Evolutionary conservation across 495 filamentous ascomycete genomes (phyloP).

Genomic region (Penicillium steckii): DNA sequence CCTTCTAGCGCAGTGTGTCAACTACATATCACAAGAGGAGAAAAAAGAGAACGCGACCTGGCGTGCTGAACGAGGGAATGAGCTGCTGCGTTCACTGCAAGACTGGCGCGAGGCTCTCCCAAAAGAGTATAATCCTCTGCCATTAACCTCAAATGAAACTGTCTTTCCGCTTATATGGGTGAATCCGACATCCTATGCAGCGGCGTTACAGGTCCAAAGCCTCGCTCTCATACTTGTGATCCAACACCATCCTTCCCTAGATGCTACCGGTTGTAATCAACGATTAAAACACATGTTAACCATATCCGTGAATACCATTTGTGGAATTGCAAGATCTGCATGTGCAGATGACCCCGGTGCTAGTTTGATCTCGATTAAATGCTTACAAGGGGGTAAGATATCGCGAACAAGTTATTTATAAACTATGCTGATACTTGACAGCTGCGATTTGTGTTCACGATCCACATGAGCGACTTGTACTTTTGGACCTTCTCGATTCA

Average conservation of each 20-base stretch:
- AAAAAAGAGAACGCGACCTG: slow-evolving; percentile 7
- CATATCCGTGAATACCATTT: slow-evolving; percentile 20
- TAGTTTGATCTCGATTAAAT: slow-evolving; percentile 20
- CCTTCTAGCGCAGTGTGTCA: slow-evolving; percentile 17
- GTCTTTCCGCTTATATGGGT: slow-evolving; percentile 32
- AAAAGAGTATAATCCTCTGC: slow-evolving; percentile 22
- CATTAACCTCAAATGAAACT: slow-evolving; percentile 2
- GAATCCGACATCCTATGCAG: slow-evolving; percentile 26
- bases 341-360: slow-evolving; percentile 18
- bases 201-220: slow-evolving; percentile 28
- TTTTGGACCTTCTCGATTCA: slow-evolving; percentile 22
- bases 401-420: not conserved
- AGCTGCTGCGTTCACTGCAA: slow-evolving; percentile 21
- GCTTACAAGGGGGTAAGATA: slow-evolving; percentile 30
- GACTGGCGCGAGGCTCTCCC: slow-evolving; percentile 30
- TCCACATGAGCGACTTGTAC: slow-evolving; percentile 22
- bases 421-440: not conserved
- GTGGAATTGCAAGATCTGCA: slow-evolving; percentile 23
- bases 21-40: slow-evolving; percentile 19
- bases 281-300: slow-evolving; percentile 20
- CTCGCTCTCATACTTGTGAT: slow-evolving; percentile 27
- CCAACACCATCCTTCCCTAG: slow-evolving; percentile 27
- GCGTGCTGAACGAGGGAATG: slow-evolving; percentile 18
- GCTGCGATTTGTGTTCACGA: slow-evolving; percentile 29
- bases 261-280: slow-evolving; percentile 20